Percentiles rank a stretch among this genome's conserved stretches.
Conservation (phyloP, 1,284 basidiomycete genomes). For the Amylostereum chailletii region DNA sequence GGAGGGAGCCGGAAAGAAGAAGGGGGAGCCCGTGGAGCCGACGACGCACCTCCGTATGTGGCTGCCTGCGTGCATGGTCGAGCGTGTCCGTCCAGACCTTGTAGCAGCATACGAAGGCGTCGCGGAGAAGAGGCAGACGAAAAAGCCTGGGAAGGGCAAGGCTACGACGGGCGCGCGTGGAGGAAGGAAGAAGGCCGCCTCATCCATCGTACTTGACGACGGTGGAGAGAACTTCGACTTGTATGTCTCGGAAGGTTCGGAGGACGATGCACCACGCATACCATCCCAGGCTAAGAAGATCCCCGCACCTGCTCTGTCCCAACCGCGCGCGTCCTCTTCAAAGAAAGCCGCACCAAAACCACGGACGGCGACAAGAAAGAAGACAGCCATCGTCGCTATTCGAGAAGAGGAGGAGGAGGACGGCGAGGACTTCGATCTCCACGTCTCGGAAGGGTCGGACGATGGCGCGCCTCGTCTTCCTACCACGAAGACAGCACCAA, state of each 20-base stretch:
- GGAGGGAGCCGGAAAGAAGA: constrained; percentile 24
- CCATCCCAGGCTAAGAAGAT: not conserved
- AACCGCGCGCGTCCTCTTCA: not conserved
- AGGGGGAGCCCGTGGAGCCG: constrained; percentile 39
- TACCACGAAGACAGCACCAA: no score
- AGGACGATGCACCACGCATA: constrained; percentile 4
- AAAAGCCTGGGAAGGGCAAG: constrained; percentile 36
- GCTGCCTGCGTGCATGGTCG: constrained; percentile 72
- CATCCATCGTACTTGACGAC: constrained; percentile 3
- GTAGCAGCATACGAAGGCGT: constrained; percentile 51
- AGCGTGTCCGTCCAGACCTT: constrained; percentile 51
- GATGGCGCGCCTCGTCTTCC: not conserved
- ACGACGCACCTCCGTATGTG: constrained; percentile 51
- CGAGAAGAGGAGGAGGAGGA: constrained; percentile 14
- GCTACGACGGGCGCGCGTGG: constrained; percentile 9
- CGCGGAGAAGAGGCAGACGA: constrained; percentile 38
- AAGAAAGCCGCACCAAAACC: not conserved
- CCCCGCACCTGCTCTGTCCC: not conserved
- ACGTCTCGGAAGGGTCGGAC: not conserved
- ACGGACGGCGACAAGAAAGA: not conserved
- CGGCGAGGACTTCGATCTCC: not conserved
- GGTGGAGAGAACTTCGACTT: constrained; percentile 10
- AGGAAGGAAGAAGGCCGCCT: constrained; percentile 4
- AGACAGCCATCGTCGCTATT: not conserved
- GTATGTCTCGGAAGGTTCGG: constrained; percentile 6